Evolutionary conservation across 371 early-diverging fungal species (phyloP).

Genomic region (Lichtheimia corymbifera): DNA sequence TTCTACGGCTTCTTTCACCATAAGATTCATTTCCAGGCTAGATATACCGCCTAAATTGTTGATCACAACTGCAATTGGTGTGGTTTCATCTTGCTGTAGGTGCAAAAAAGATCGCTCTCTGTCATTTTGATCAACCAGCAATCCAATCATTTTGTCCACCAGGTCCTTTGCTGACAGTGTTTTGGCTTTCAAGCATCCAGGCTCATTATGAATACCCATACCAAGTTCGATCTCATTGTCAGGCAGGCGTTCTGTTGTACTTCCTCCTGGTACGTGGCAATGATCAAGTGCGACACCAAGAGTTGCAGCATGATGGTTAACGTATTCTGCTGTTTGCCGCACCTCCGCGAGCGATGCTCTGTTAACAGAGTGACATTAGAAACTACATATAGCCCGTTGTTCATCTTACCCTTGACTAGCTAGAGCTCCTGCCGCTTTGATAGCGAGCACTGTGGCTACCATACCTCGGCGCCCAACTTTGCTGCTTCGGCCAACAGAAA

Average conservation of each 20-base stretch:
- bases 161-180: conserved; percentile 53
- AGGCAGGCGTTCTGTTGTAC: conserved; percentile 18
- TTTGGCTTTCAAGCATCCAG: conserved; percentile 60
- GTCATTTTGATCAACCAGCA: conserved; percentile 54
- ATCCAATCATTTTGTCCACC: conserved; percentile 53
- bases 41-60: conserved; percentile 84
- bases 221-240: conserved; percentile 70
- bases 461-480: conserved; percentile 81
- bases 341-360: conserved; percentile 64
- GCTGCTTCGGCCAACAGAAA: conserved; percentile 65
- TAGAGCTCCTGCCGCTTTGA: conserved; percentile 76
- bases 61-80: conserved; percentile 60
- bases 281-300: conserved; percentile 78
- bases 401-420: conserved; percentile 50
- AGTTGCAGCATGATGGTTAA: conserved; percentile 64
- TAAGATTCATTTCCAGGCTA: conserved; percentile 67
- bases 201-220: conserved; percentile 79
- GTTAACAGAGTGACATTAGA: neutral
- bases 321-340: conserved; percentile 49
- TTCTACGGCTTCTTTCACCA: conserved; percentile 65
- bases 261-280: conserved; percentile 70
- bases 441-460: conserved; percentile 76
- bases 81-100: conserved; percentile 12
- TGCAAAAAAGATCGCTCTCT: conserved; percentile 46
- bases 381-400: neutral